phyloP scores from a whole-genome alignment of 352 stramenopile genomes.

The Phytophthora colocasiae region DNA sequence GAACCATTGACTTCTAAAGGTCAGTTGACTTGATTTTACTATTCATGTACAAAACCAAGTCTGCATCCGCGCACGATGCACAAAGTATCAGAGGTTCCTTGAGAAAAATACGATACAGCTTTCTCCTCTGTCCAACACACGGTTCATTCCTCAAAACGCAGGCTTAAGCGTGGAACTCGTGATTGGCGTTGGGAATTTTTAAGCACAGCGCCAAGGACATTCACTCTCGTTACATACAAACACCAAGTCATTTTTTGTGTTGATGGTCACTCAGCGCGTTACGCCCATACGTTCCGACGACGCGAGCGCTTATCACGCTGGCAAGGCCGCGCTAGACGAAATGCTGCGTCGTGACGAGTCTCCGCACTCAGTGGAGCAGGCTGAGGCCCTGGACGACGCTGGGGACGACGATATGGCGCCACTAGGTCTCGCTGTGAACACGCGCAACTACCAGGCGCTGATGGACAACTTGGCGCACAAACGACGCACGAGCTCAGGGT shows the following conservation, averaged over 20 bases:
- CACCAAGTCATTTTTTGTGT: constrained; percentile 4
- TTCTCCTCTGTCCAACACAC: constrained; percentile 24
- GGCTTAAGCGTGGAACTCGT: constrained; percentile 9
- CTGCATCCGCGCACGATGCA: neutral
- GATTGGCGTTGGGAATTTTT: constrained; percentile 11
- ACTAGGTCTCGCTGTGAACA: constrained; percentile 66
- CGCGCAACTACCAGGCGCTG: constrained; percentile 68
- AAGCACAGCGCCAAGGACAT: constrained; percentile 8
- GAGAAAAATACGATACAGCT: constrained; percentile 24
- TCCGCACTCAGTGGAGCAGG: constrained; percentile 19
- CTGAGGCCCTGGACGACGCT: constrained; percentile 17
- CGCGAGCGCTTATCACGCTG: constrained; percentile 8
- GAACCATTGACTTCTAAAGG: constrained; percentile 4
- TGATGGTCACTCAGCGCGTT: constrained; percentile 41
- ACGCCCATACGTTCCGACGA: constrained; percentile 28
- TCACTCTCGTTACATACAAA: constrained; percentile 22
- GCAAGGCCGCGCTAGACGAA: constrained; percentile 21
- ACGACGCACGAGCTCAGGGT: constrained; percentile 19
- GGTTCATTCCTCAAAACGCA: constrained; percentile 28
- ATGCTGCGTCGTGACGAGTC: constrained; percentile 19
- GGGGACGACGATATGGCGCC: constrained; percentile 31
- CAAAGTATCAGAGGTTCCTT: neutral
- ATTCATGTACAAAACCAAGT: neutral
- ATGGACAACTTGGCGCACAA: constrained; percentile 45
- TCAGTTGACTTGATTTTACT: constrained; percentile 6